Conservation (phyloP, 192 early-diverging fungal species). For the Gryganskiella cystojenkinii region DNA sequence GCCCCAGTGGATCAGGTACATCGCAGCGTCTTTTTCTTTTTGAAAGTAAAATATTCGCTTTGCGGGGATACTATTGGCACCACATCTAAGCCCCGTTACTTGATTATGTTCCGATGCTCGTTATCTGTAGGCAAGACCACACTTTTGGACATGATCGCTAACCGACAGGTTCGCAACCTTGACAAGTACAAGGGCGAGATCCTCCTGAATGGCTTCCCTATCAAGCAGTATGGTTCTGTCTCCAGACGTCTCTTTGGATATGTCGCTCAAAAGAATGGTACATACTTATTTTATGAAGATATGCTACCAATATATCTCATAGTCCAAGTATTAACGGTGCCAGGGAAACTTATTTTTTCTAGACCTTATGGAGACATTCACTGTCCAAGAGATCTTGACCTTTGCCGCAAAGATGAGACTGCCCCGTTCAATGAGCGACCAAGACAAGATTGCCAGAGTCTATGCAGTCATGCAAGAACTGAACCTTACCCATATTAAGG, state of each 20-base stretch:
- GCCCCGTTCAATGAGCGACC: constrained; percentile 52
- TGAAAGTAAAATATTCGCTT: too few relatives aligned
- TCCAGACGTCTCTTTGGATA: constrained; percentile 68
- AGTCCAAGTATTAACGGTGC: too few relatives aligned
- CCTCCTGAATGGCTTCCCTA: constrained; percentile 63
- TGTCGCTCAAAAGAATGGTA: constrained; percentile 67
- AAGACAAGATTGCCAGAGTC: constrained; percentile 58
- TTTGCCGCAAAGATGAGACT: constrained; percentile 63
- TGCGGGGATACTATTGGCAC: too few relatives aligned
- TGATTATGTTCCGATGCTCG: too few relatives aligned
- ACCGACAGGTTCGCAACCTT: constrained; percentile 55
- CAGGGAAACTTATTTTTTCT: too few relatives aligned
- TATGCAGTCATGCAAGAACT: constrained; percentile 69
- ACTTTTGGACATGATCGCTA: constrained; percentile 71
- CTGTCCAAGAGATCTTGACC: constrained; percentile 81
- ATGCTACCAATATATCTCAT: neutral
- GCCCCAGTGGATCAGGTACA: constrained; percentile 65
- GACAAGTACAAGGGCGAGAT: constrained; percentile 61
- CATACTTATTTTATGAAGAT: too few relatives aligned
- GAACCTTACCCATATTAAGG: constrained; percentile 70
- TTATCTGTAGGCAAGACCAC: constrained; percentile 81
- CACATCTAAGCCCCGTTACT: too few relatives aligned
- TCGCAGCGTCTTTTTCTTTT: too few relatives aligned
- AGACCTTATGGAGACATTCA: constrained; percentile 64
- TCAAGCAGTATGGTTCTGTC: constrained; percentile 64